Percentiles rank a stretch among this genome's conserved stretches.
Evolutionary conservation across 2,329 filamentous ascomycete genomes (phyloP).

Genomic region (Cephalotrichum gorgonifer): DNA sequence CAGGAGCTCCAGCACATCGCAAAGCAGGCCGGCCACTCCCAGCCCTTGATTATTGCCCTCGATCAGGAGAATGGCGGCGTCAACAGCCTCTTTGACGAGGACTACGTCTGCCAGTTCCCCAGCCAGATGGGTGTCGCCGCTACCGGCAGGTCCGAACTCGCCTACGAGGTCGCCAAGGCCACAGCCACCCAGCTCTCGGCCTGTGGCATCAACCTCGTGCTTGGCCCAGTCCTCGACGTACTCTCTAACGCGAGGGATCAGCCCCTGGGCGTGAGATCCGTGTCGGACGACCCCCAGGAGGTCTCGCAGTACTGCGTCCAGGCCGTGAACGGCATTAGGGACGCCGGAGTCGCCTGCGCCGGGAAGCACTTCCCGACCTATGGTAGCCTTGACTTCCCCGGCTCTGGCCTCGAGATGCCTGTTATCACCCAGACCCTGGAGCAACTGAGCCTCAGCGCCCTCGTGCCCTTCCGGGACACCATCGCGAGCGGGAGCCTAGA

Average conservation of each 20-base stretch:
- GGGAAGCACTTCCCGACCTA: conserved; percentile 97
- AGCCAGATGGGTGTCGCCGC: conserved; percentile 97
- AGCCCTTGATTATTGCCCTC: conserved; percentile 79
- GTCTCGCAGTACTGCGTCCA: conserved; percentile 88
- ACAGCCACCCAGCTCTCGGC: conserved; percentile 87
- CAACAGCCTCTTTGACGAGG: conserved; percentile 92
- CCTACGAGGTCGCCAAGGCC: conserved; percentile 84
- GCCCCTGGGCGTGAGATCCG: conserved; percentile 78
- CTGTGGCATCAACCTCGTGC: conserved; percentile 90
- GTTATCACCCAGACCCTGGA: conserved; percentile 93
- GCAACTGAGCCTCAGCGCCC: conserved; percentile 80
- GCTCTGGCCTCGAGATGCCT: conserved; percentile 82
- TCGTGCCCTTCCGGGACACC: conserved; percentile 86
- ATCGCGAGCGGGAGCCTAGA: conserved; percentile 74
- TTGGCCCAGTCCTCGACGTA: conserved; percentile 88
- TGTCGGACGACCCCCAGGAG: conserved; percentile 88
- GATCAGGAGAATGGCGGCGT: conserved; percentile 98
- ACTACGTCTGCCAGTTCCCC: conserved; percentile 91
- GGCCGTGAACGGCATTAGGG: conserved; percentile 84
- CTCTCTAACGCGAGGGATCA: conserved; percentile 88
- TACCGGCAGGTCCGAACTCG: conserved; percentile 72
- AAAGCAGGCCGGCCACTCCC: conserved; percentile 77
- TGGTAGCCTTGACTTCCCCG: conserved; percentile 86
- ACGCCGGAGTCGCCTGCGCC: conserved; percentile 78
- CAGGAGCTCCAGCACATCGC: conserved; percentile 90